These are phyloP conservation scores for Pythium apleroticum DNA, from an alignment of 352 stramenopile genomes.

Conservation along the genomic window DNA sequence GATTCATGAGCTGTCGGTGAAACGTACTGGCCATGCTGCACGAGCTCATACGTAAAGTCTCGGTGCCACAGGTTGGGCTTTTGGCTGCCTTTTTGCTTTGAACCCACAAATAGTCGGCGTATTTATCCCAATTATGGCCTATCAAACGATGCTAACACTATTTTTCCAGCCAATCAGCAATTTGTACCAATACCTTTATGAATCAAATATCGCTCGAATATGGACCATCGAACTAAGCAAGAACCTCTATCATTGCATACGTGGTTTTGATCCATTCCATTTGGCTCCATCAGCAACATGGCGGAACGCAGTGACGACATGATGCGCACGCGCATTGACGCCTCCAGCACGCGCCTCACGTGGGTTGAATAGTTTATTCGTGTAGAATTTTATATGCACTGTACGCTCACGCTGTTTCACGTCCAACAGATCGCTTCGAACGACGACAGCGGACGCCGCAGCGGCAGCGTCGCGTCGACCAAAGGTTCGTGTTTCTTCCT, in stretches of 20 bases:
- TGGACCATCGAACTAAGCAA: not conserved
- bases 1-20: no score
- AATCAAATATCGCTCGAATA: not conserved
- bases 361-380: slow-evolving; percentile 25
- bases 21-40: not conserved
- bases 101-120: not conserved
- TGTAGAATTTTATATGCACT: not conserved
- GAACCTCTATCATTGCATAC: slow-evolving; percentile 14
- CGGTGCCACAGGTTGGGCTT: no score
- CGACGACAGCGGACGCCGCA: slow-evolving; percentile 32
- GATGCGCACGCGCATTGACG: slow-evolving; percentile 66
- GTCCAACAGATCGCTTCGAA: slow-evolving; percentile 55
- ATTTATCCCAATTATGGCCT: no score
- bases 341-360: slow-evolving; percentile 66
- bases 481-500: slow-evolving; percentile 32
- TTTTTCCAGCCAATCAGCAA: not conserved
- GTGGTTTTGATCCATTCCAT: slow-evolving; percentile 24
- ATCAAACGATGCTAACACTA: no score
- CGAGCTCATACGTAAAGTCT: no score
- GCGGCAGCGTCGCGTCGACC: slow-evolving; percentile 45
- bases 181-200: not conserved
- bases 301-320: slow-evolving; percentile 42
- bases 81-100: no score
- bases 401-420: not conserved
- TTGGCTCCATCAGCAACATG: slow-evolving; percentile 22